A percentile compares a stretch with the other conserved stretches of the same genome.
Evolutionary conservation across 495 filamentous ascomycete species (phyloP).

Genomic region (Talaromyces adpressus): DNA sequence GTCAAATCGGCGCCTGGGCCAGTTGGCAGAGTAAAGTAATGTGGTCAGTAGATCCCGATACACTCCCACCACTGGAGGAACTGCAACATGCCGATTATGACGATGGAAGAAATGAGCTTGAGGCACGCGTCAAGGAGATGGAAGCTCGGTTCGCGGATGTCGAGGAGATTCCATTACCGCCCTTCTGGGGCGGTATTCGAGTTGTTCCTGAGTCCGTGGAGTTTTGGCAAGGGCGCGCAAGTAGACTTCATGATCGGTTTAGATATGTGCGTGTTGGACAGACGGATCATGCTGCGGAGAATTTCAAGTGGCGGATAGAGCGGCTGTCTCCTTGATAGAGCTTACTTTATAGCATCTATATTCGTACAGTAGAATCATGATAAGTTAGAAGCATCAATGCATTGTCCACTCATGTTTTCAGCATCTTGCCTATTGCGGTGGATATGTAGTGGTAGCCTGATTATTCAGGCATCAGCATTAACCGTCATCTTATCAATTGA

Average conservation of each 20-base stretch:
- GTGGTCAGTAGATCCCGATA: slow-evolving; percentile 27
- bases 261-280: slow-evolving; percentile 56
- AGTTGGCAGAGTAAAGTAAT: slow-evolving; percentile 78
- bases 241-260: slow-evolving; percentile 89
- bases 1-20: slow-evolving; percentile 87
- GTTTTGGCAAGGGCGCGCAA: slow-evolving; percentile 91
- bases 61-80: slow-evolving; percentile 37
- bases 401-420: neutral
- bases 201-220: slow-evolving; percentile 80
- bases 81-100: slow-evolving; percentile 54
- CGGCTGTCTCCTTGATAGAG: slow-evolving; percentile 31
- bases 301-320: slow-evolving; percentile 40
- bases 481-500: neutral
- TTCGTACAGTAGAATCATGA: neutral
- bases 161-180: slow-evolving; percentile 79
- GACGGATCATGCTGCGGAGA: slow-evolving; percentile 51
- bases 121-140: slow-evolving; percentile 61
- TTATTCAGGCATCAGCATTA: neutral
- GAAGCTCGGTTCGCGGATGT: slow-evolving; percentile 63
- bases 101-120: slow-evolving; percentile 58
- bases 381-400: neutral
- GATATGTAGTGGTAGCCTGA: neutral
- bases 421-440: neutral
- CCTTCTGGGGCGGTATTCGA: slow-evolving; percentile 90
- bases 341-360: neutral